Conservation (phyloP, 2,329 filamentous ascomycete species). For the Apiospora hydei region DNA sequence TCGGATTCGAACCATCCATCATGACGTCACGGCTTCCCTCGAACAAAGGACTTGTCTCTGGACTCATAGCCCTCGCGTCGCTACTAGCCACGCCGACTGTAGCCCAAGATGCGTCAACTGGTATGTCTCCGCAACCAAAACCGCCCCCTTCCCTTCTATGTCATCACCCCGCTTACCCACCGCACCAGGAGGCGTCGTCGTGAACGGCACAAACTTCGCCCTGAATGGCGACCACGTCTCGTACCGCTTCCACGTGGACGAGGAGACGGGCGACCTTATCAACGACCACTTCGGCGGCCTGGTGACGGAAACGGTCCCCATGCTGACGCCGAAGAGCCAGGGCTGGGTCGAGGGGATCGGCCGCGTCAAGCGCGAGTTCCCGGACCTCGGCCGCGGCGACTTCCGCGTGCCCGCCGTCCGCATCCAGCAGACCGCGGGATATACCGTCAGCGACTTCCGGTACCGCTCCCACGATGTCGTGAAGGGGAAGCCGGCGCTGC, state of each 20-base stretch:
- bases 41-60: constrained; percentile 3
- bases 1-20: constrained; percentile 6
- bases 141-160: no score
- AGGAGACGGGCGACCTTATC: constrained; percentile 58
- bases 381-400: constrained; percentile 69
- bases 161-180: neutral
- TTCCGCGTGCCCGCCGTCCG: constrained; percentile 68
- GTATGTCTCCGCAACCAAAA: neutral
- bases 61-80: neutral
- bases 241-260: constrained; percentile 67
- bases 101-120: neutral
- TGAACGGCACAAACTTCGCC: constrained; percentile 62
- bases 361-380: constrained; percentile 66
- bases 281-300: constrained; percentile 67
- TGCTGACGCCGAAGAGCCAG: constrained; percentile 51
- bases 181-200: constrained; percentile 56
- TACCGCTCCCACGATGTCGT: constrained; percentile 65
- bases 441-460: constrained; percentile 64
- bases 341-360: constrained; percentile 63
- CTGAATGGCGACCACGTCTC: constrained; percentile 63
- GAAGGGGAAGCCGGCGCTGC: constrained; percentile 62
- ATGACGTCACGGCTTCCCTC: constrained; percentile 7
- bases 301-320: constrained; percentile 58
- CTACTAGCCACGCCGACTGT: neutral
- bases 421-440: constrained; percentile 64